These are phyloP conservation scores for Phtheirospermum japonicum DNA, from an alignment of 257 asterid species.

Conservation along the genomic window DNA sequence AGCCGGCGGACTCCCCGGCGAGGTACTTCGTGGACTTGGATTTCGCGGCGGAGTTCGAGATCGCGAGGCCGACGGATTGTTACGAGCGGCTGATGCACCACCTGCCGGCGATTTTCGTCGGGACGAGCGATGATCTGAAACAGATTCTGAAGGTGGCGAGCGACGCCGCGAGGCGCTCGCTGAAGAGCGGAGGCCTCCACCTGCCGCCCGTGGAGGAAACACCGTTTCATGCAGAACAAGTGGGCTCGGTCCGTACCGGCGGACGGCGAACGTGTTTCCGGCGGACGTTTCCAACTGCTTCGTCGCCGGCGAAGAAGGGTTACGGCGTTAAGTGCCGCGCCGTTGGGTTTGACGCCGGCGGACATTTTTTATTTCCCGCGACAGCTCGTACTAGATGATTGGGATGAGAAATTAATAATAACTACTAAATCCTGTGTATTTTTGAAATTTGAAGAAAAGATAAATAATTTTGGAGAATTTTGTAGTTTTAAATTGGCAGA, in stretches of 20 bases:
- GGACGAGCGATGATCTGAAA: constrained; percentile 50
- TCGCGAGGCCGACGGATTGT: constrained; percentile 68
- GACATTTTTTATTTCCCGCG: constrained; percentile 32
- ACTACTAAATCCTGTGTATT: too few relatives aligned
- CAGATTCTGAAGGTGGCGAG: constrained; percentile 52
- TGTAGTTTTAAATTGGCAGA: background rate
- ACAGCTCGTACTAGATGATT: constrained; percentile 53
- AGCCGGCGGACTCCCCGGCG: background rate
- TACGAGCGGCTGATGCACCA: constrained; percentile 41
- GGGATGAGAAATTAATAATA: background rate
- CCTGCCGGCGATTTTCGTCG: constrained; percentile 56
- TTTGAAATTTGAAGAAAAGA: background rate
- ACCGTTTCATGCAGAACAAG: constrained; percentile 79
- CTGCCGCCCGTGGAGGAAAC: constrained; percentile 91
- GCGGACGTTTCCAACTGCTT: constrained; percentile 24
- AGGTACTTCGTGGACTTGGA: constrained; percentile 51
- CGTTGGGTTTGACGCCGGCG: constrained; percentile 62
- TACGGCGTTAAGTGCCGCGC: constrained; percentile 46
- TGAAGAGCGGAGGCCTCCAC: constrained; percentile 56
- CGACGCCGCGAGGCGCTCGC: constrained; percentile 58
- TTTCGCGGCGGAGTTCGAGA: constrained; percentile 59
- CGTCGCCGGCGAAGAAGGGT: constrained; percentile 3
- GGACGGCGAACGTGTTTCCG: constrained; percentile 48
- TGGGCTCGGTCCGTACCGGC: constrained; percentile 62
- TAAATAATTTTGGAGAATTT: background rate